Conservation (phyloP, 306 rosid genomes). For the Trifolium dubium region DNA sequence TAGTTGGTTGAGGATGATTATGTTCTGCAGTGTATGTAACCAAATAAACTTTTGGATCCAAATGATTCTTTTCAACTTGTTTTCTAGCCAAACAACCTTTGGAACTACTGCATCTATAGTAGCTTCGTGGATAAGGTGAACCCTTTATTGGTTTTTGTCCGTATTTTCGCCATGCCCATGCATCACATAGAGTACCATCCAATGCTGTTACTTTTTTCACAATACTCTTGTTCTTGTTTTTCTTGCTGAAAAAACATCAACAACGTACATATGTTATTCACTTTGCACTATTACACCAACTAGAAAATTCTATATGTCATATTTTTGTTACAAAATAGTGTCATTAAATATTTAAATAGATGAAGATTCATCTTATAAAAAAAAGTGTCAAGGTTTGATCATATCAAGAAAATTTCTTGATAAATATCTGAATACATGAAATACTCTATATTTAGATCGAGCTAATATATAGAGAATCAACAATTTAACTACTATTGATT, state of each 20-base stretch:
- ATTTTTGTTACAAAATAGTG: too few species aligned
- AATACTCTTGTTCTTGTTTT: slow-evolving; percentile 60
- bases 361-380: not conserved
- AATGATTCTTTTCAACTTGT: slow-evolving; percentile 77
- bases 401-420: too few species aligned
- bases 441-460: too few species aligned
- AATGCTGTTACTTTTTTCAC: slow-evolving; percentile 63
- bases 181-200: slow-evolving; percentile 55
- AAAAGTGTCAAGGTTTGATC: not conserved
- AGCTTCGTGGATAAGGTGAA: slow-evolving; percentile 91
- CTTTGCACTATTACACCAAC: not conserved
- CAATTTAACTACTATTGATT: too few species aligned
- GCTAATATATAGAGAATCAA: too few species aligned
- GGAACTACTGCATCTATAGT: slow-evolving; percentile 82
- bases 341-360: not conserved
- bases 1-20: slow-evolving; percentile 72
- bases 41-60: slow-evolving; percentile 64
- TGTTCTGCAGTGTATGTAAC: slow-evolving; percentile 82
- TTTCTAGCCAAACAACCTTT: slow-evolving; percentile 89
- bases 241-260: slow-evolving; percentile 52
- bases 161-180: slow-evolving; percentile 96
- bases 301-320: not conserved
- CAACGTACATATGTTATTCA: slow-evolving; percentile 6
- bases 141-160: slow-evolving; percentile 99
- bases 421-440: too few species aligned